Base-by-base conservation (phyloP, 306 rosid genomes). In the Gastrolobium villosum region DNA sequence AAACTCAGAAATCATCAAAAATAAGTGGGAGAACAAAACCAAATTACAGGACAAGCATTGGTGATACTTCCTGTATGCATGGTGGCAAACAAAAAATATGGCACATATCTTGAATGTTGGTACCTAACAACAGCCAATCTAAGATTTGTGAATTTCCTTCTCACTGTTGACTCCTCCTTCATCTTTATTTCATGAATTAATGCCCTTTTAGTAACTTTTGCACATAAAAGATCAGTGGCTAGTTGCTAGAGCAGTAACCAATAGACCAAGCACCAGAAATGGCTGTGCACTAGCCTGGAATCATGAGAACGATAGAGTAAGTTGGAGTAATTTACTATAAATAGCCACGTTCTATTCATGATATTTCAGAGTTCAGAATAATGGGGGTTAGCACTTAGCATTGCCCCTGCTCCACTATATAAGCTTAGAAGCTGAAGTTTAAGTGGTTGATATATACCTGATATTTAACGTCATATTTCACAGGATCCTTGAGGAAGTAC, bases 401-500 rank as follows among this genome's bases (percentile, higher is more conserved):
- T 20, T 20, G 26, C 26, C 26, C 26, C 26, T 20, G 26, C 26
- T 20, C 26, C 26, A 20, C 26, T 0, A 46, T 11, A n/a, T 20
- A 56, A 28, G 65, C 76, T 57, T 70, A 13, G 43, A 75, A 55
- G 64, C 5, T 4, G 45, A 72, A 63, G 36, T 40, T 49, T 46
- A 43, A 60, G 30, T 37, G 54, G 45, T 36, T 60, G 73, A 46
- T 3, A 53, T 63, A 31, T 82, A 86, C 89, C 89, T 86, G 89
- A 72, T 86, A 86, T 82, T 86, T 86, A 59, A 86, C 84, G 66
- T 86, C 89, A 60, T 86, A 86, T 64, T 86, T 86, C 60, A 60
- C 89, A 57, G 89, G 89, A 66, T 82, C 86, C 68, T 86, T 79
- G 40, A 86, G 89, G 74, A 86, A 86, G 79, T 86, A 86, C 74